phyloP scores from a whole-genome alignment of 345 rosid genomes.

The Orychophragmus violaceus region DNA sequence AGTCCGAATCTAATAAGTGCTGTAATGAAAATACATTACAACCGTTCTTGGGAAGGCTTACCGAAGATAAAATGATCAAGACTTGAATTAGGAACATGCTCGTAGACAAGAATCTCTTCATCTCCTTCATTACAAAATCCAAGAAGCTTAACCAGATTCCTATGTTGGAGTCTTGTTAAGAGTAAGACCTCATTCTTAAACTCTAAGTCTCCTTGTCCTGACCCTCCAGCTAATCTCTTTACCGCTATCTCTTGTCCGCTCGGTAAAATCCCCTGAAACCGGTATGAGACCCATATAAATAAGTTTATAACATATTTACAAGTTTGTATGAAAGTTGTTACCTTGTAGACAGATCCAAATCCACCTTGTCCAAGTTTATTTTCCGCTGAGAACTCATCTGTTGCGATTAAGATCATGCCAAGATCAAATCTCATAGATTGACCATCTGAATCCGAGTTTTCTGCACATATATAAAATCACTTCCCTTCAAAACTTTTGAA shows the following conservation, averaged over 20 bases:
- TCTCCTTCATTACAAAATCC: conserved; percentile 40
- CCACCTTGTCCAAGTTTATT: conserved; percentile 46
- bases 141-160: conserved; percentile 49
- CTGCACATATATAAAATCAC: conserved; percentile 1
- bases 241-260: conserved; percentile 25
- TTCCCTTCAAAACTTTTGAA: background rate
- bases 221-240: conserved; percentile 31
- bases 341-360: conserved; percentile 45
- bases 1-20: background rate
- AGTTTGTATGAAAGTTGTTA: background rate
- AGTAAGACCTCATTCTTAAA: conserved; percentile 48
- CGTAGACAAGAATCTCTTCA: conserved; percentile 49
- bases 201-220: conserved; percentile 49
- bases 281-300: background rate
- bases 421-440: conserved; percentile 25
- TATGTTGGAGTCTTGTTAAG: conserved; percentile 54
- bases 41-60: background rate
- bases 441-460: conserved; percentile 10
- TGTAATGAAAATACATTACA: background rate
- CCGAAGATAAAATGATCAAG: conserved; percentile 47
- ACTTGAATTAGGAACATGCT: conserved; percentile 45
- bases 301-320: background rate
- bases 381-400: conserved; percentile 25
- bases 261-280: conserved; percentile 40
- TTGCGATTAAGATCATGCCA: conserved; percentile 19